Percentiles rank a stretch among this genome's conserved stretches.
These are phyloP conservation scores for Ogataea degrootiae DNA, from an alignment of 805 yeast genomes.

Conservation along the genomic window DNA sequence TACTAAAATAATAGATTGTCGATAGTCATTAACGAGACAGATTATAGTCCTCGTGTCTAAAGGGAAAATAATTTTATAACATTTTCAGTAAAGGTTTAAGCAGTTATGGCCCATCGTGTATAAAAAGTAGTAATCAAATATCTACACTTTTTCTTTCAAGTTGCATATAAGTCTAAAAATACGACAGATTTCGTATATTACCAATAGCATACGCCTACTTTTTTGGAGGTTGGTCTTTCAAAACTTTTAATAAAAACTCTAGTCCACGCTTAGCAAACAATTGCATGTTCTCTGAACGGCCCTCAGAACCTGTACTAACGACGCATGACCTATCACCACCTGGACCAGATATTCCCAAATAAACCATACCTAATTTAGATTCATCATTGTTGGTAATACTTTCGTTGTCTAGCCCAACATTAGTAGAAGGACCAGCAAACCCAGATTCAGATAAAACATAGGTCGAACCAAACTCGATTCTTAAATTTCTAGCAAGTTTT, in stretches of 20 bases:
- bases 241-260: conserved; percentile 49
- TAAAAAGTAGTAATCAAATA: too few relatives aligned
- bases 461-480: conserved; percentile 77
- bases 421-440: conserved; percentile 71
- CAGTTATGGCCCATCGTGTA: too few relatives aligned
- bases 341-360: conserved; percentile 67
- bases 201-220: too few relatives aligned
- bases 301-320: conserved; percentile 40
- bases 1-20: too few relatives aligned
- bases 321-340: conserved; percentile 45
- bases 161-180: too few relatives aligned
- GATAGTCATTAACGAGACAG: too few relatives aligned
- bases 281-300: conserved; percentile 69
- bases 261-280: conserved; percentile 67
- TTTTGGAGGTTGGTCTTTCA: conserved; percentile 27
- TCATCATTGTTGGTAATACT: conserved; percentile 21
- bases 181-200: too few relatives aligned
- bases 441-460: conserved; percentile 84
- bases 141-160: too few relatives aligned
- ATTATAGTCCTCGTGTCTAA: too few relatives aligned
- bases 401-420: conserved; percentile 31
- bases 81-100: too few relatives aligned
- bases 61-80: too few relatives aligned
- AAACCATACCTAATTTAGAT: conserved; percentile 59
- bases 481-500: conserved; percentile 71